Evolutionary conservation across 2,329 filamentous ascomycete genomes (phyloP), one percentile per base, ranked within the genome.

Genomic region (Rhynchosporium graminicola): DNA sequence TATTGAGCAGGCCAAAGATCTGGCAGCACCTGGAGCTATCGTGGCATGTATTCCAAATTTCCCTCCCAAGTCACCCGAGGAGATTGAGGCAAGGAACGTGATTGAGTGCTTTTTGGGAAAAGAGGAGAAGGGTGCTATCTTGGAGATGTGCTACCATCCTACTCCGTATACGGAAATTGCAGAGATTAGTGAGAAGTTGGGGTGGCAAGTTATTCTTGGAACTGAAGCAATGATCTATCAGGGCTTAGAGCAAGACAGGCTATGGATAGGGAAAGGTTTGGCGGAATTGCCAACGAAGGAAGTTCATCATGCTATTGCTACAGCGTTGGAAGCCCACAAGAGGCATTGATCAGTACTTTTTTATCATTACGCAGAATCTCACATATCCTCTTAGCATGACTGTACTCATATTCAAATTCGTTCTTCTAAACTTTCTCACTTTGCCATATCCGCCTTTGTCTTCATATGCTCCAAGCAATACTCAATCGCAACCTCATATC

Each of bases 401-500:
- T 54, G 36, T 42, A 42, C 20, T 54, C 20, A 29, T 54, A 42
- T 36, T 40, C 40, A 38, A 54, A 54, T 38, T 28, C n/a, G n/a
- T 38, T 12, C 4, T 36, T 20, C 38, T 13, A 38, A 38, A 13
- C 29, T n/a, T 31, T 40, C 45, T 36, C 40, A 15, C 20, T 28
- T 43, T 60, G 48, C 64, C 58, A 50, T 50, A 63, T 72, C 72
- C 28, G 66, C 68, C 70, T 74, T 77, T 33, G 76, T 66, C 72
- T 79, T 81, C 70, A 83, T 66, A 71, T 82, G 78, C 72, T 76
- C 78, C 72, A 67, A 59, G 71, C 77, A 76, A 73, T 77, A 79
- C 72, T 87, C 84, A 61, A 89, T 74, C 0, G 86, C 85, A 31
- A 82, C 84, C 59, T 79, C 79, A 69, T 88, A 89, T 43, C 86